Percentiles rank a stretch among this genome's conserved stretches.
phyloP scores from a whole-genome alignment of 2,329 filamentous ascomycete genomes.

The Aphanocladium album region DNA sequence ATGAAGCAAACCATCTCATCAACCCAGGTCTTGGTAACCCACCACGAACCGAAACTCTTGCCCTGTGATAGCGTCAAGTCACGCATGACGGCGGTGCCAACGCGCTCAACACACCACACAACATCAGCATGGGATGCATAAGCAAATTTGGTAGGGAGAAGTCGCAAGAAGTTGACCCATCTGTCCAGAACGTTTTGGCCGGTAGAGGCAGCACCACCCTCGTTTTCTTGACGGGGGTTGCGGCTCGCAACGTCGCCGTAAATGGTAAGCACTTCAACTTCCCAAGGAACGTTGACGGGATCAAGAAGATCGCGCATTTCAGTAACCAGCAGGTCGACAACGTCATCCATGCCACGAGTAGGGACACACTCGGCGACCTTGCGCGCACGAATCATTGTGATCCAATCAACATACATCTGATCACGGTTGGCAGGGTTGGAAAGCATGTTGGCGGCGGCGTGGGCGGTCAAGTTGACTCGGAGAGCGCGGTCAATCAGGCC shows the following conservation, averaged over 20 bases:
- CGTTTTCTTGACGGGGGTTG: constrained; percentile 34
- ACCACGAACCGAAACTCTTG: constrained; percentile 84
- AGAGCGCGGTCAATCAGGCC: constrained; percentile 81
- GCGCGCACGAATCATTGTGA: constrained; percentile 57
- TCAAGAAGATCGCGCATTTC: constrained; percentile 69
- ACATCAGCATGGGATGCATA: constrained; percentile 68
- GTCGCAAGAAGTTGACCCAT: constrained; percentile 69
- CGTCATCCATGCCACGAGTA: constrained; percentile 59
- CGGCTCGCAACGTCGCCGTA: constrained; percentile 53
- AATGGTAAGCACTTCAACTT: constrained; percentile 56
- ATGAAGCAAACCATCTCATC: constrained; percentile 92
- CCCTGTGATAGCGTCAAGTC: constrained; percentile 76
- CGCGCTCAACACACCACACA: constrained; percentile 68
- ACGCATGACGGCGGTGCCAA: constrained; percentile 72
- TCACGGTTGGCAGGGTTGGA: constrained; percentile 84
- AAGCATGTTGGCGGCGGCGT: constrained; percentile 89
- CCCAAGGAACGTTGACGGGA: constrained; percentile 61
- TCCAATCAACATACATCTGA: constrained; percentile 94
- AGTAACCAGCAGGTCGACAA: constrained; percentile 55
- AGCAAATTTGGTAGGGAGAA: constrained; percentile 66
- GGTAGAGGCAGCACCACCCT: constrained; percentile 25
- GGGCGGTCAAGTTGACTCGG: constrained; percentile 87
- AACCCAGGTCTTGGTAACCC: constrained; percentile 92
- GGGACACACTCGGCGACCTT: constrained; percentile 61
- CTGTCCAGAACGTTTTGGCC: constrained; percentile 69